These are phyloP conservation scores for Tillandsia fasciculata DNA, from an alignment of 176 grass and related monocot genomes.

Conservation along the genomic window DNA sequence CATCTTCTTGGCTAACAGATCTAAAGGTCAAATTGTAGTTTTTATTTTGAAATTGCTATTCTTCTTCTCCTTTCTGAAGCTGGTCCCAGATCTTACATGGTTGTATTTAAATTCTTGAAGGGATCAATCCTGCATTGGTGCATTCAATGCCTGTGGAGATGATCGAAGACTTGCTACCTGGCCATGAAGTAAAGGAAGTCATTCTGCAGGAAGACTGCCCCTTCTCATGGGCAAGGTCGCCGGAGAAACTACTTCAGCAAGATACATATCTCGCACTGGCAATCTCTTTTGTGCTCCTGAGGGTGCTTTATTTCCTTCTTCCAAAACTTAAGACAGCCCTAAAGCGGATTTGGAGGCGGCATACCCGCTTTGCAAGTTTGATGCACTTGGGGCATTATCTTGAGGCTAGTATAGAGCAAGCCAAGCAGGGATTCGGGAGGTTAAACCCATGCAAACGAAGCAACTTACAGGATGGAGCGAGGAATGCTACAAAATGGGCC, in stretches of 20 bases:
- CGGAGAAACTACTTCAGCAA: conserved; percentile 93
- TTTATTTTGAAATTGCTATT: background rate
- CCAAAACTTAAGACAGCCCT: conserved; percentile 52
- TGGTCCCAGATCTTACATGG: background rate
- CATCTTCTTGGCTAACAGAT: too few species aligned
- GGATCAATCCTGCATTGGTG: conserved; percentile 46
- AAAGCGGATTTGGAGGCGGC: conserved; percentile 60
- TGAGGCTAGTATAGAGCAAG: conserved; percentile 52
- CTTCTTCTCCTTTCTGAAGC: background rate
- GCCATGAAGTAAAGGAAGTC: conserved; percentile 35
- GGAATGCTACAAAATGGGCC: conserved; percentile 62
- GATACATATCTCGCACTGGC: conserved; percentile 86
- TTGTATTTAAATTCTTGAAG: conserved; percentile 26
- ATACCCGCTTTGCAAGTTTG: conserved; percentile 48
- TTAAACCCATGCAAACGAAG: conserved; percentile 68
- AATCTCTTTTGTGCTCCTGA: conserved; percentile 50
- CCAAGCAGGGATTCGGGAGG: conserved; percentile 38
- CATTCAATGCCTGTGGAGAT: conserved; percentile 29
- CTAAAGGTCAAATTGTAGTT: too few species aligned
- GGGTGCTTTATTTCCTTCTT: conserved; percentile 50
- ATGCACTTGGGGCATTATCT: conserved; percentile 44
- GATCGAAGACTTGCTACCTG: conserved; percentile 37
- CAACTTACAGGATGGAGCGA: conserved; percentile 76
- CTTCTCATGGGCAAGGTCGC: conserved; percentile 88
- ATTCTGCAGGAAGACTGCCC: conserved; percentile 69